phyloP scores from a whole-genome alignment of 2,329 filamentous ascomycete species.

The Trichoderma harzianum region DNA sequence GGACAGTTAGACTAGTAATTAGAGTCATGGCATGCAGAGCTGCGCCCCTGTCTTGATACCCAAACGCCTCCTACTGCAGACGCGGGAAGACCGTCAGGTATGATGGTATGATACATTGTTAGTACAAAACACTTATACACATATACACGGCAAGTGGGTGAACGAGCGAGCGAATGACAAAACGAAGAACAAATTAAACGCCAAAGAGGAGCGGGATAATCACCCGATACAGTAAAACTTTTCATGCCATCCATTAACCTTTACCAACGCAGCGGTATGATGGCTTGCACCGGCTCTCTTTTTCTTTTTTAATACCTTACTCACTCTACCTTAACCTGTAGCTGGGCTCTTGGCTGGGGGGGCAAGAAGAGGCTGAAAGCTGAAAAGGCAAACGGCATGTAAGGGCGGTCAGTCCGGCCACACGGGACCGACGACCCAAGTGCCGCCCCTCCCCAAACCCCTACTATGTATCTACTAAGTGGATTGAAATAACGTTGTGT shows the following conservation, averaged over 20 bases:
- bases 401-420: background rate
- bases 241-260: background rate
- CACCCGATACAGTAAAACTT: background rate
- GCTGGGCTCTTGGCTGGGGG: background rate
- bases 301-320: background rate
- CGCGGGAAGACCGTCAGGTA: background rate
- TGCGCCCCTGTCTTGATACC: background rate
- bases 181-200: background rate
- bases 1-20: background rate
- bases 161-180: background rate
- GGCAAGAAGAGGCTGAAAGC: background rate
- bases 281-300: background rate
- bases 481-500: too few relatives aligned
- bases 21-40: background rate
- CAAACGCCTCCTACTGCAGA: background rate
- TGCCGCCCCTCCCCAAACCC: background rate
- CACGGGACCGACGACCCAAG: background rate
- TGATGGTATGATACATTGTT: background rate
- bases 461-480: too few relatives aligned
- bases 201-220: background rate
- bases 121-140: background rate
- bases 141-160: background rate
- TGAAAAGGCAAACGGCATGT: background rate
- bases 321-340: background rate
- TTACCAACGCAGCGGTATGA: background rate